phyloP scores from a whole-genome alignment of 441 rosid species.

The Euphorbia celastroides region DNA sequence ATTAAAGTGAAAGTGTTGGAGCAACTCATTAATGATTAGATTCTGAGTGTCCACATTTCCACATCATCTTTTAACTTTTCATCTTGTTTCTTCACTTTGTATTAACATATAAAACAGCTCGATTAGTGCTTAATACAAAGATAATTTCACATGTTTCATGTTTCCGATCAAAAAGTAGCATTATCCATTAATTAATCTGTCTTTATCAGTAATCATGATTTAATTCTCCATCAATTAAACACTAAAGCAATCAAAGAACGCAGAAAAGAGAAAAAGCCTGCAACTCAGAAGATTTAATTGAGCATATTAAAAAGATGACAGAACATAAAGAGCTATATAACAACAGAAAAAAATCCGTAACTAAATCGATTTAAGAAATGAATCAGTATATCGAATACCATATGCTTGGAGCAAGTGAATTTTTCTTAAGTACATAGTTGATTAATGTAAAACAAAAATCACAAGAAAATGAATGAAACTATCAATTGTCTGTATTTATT shows the following conservation, averaged over 20 bases:
- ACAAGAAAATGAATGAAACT: neutral
- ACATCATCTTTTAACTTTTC: neutral
- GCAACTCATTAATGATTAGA: neutral
- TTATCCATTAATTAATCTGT: neutral
- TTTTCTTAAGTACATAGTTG: neutral
- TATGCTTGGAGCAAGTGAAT: neutral
- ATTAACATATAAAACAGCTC: neutral
- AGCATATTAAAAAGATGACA: neutral
- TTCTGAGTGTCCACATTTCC: constrained; percentile 13
- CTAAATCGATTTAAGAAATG: too few species aligned
- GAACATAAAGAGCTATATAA: neutral
- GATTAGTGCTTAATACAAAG: neutral
- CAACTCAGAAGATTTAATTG: neutral
- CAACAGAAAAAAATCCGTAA: too few species aligned
- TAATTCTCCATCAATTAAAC: too few species aligned
- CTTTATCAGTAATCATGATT: neutral
- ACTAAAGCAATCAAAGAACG: constrained; percentile 3
- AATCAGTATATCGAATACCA: too few species aligned
- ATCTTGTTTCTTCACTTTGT: constrained; percentile 7
- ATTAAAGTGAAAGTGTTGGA: constrained; percentile 22
- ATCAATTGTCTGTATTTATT: neutral
- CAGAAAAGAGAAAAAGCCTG: constrained; percentile 4
- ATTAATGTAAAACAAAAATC: neutral
- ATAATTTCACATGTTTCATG: neutral
- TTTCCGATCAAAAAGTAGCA: too few species aligned